Conservation (phyloP, 2,329 filamentous ascomycete species). For the Emergomyces africanus region DNA sequence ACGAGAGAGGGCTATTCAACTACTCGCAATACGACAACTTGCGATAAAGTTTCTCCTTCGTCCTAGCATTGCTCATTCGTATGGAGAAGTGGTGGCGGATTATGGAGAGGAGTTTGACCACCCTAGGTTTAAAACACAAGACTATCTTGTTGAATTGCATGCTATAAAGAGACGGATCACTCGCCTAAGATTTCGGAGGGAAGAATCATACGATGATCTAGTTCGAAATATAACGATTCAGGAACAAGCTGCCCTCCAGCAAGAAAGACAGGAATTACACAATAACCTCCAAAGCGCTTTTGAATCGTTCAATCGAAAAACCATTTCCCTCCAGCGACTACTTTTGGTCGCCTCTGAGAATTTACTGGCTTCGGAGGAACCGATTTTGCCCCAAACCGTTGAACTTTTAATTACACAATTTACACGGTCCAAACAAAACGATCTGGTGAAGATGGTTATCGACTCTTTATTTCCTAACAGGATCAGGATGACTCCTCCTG, state of each 20-base stretch:
- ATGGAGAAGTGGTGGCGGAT: conserved; percentile 21
- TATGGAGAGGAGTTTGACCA: conserved; percentile 18
- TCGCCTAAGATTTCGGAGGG: conserved; percentile 15
- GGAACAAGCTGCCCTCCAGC: conserved; percentile 14
- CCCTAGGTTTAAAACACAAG: conserved; percentile 19
- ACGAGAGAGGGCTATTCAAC: conserved; percentile 26
- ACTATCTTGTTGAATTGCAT: conserved; percentile 24
- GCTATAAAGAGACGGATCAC: conserved; percentile 20
- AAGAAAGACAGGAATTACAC: conserved; percentile 20
- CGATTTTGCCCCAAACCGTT: conserved; percentile 23
- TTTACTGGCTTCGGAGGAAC: conserved; percentile 23
- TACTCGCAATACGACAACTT: conserved; percentile 27
- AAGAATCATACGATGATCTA: conserved; percentile 21
- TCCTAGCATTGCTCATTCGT: conserved; percentile 27
- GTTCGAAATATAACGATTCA: conserved; percentile 16
- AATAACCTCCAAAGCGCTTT: conserved; percentile 19
- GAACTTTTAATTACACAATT: conserved; percentile 26
- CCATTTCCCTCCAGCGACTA: conserved; percentile 24
- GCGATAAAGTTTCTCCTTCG: conserved; percentile 28
- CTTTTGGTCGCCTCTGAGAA: conserved; percentile 25
- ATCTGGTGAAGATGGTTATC: conserved; percentile 26
- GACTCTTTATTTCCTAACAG: conserved; percentile 25
- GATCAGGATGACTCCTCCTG: conserved; percentile 23
- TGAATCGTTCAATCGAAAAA: conserved; percentile 16
- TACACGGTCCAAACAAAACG: conserved; percentile 26